Percentiles rank a stretch among this genome's conserved stretches.
These are phyloP conservation scores for Guadua angustifolia DNA, from an alignment of 176 grass and related monocot species.

Conservation along the genomic window DNA sequence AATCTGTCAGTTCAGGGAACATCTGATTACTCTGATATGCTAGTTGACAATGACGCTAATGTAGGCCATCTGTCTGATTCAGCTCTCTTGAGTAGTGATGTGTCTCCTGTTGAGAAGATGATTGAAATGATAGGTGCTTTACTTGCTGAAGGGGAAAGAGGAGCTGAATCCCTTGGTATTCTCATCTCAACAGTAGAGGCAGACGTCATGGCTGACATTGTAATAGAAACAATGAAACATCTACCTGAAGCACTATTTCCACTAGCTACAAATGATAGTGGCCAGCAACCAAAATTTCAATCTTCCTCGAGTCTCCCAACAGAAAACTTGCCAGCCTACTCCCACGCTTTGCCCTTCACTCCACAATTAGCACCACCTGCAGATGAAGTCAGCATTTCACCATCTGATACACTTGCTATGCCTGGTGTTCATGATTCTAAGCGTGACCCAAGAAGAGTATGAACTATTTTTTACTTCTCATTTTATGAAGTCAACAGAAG, in stretches of 20 bases:
- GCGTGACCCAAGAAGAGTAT: conserved; percentile 97
- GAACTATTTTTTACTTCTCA: conserved; percentile 42
- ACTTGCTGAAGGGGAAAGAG: conserved; percentile 98
- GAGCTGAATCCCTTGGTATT: conserved; percentile 88
- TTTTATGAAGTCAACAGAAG: conserved; percentile 48
- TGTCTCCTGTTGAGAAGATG: conserved; percentile 95
- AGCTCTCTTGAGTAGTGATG: conserved; percentile 56
- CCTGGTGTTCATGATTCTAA: conserved; percentile 65
- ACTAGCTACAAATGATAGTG: conserved; percentile 42
- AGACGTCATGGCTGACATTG: conserved; percentile 98
- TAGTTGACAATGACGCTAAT: conserved; percentile 48
- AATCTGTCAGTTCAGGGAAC: conserved; percentile 40
- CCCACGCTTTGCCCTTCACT: conserved; percentile 30
- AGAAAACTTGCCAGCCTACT: conserved; percentile 41
- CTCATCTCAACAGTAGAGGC: conserved; percentile 88
- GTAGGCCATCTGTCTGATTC: conserved; percentile 54
- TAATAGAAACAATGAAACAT: conserved; percentile 99
- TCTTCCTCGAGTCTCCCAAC: conserved; percentile 38
- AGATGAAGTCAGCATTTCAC: conserved; percentile 45
- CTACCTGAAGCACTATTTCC: conserved; percentile 46
- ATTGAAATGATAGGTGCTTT: conserved; percentile 98
- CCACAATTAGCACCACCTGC: conserved; percentile 40
- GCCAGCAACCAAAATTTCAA: conserved; percentile 39
- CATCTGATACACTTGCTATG: conserved; percentile 47
- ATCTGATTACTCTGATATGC: conserved; percentile 46